phyloP scores from a whole-genome alignment of 306 rosid species.

The Pyrus betulifolia region DNA sequence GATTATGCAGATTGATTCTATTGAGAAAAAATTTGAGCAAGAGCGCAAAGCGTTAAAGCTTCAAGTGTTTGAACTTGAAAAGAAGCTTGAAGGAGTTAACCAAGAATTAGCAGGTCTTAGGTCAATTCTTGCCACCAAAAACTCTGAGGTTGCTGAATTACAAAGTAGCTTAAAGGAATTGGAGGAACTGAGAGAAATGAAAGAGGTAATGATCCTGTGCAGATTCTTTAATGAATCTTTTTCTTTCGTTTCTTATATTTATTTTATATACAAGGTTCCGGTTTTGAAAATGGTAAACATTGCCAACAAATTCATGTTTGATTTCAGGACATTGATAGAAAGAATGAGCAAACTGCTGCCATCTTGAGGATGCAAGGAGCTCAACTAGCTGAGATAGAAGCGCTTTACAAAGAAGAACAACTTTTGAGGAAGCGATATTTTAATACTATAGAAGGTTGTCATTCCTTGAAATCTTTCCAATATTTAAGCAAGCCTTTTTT shows the following conservation, averaged over 20 bases:
- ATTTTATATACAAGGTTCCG: not conserved
- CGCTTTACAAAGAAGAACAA: constrained; percentile 89
- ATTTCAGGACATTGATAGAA: constrained; percentile 87
- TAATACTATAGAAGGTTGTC: constrained; percentile 81
- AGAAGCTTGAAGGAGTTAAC: constrained; percentile 40
- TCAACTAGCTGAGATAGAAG: constrained; percentile 86
- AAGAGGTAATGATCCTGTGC: constrained; percentile 49
- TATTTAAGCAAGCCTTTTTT: not conserved
- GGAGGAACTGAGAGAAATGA: constrained; percentile 94
- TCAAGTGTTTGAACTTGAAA: constrained; percentile 54
- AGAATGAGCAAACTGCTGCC: constrained; percentile 86
- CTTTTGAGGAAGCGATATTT: constrained; percentile 86
- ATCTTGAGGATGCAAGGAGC: constrained; percentile 89
- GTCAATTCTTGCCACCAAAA: constrained; percentile 53
- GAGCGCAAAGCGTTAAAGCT: constrained; percentile 52
- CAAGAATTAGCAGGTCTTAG: constrained; percentile 49
- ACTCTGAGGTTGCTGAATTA: constrained; percentile 53
- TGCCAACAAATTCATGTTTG: constrained; percentile 5
- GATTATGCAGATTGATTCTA: constrained; percentile 50
- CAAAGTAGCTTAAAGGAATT: constrained; percentile 67
- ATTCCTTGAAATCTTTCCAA: not conserved
- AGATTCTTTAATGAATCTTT: not conserved
- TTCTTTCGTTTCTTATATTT: not conserved
- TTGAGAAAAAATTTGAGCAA: constrained; percentile 45
- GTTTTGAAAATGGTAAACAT: not conserved